Conservation (phyloP, 2,329 filamentous ascomycete species). For the Emericellopsis atlantica region DNA sequence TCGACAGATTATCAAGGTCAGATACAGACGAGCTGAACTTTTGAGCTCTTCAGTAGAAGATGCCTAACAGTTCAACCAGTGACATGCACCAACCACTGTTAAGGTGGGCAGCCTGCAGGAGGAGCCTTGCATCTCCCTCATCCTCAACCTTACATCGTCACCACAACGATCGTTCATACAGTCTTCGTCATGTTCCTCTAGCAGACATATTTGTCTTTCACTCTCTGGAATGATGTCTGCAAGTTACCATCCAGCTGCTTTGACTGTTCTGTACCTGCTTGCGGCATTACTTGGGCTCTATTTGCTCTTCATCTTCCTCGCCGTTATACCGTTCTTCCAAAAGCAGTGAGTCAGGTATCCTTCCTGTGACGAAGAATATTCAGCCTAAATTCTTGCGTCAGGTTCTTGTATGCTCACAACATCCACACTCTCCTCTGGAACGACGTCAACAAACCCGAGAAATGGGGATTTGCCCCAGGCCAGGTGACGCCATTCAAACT, state of each 20-base stretch:
- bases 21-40: too few relatives aligned
- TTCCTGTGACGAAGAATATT: background rate
- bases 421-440: slow-evolving; percentile 61
- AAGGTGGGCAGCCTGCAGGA: too few relatives aligned
- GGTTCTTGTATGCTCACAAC: slow-evolving; percentile 74
- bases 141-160: background rate
- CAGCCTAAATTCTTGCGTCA: slow-evolving; percentile 20
- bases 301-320: slow-evolving; percentile 47
- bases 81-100: too few relatives aligned
- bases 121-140: background rate
- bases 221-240: too few relatives aligned
- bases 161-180: too few relatives aligned
- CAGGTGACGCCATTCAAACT: slow-evolving; percentile 83
- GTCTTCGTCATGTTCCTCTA: too few relatives aligned
- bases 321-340: slow-evolving; percentile 62
- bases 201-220: too few relatives aligned
- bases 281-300: slow-evolving; percentile 53
- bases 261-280: slow-evolving; percentile 37
- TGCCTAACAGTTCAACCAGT: too few relatives aligned
- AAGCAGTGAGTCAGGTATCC: slow-evolving; percentile 50
- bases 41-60: too few relatives aligned
- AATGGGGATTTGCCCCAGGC: slow-evolving; percentile 78
- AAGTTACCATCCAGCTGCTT: slow-evolving; percentile 2
- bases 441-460: slow-evolving; percentile 63
- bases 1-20: too few relatives aligned